These are phyloP conservation scores for Lactarius sanguifluus DNA, from an alignment of 768 basidiomycete species.

Conservation along the genomic window DNA sequence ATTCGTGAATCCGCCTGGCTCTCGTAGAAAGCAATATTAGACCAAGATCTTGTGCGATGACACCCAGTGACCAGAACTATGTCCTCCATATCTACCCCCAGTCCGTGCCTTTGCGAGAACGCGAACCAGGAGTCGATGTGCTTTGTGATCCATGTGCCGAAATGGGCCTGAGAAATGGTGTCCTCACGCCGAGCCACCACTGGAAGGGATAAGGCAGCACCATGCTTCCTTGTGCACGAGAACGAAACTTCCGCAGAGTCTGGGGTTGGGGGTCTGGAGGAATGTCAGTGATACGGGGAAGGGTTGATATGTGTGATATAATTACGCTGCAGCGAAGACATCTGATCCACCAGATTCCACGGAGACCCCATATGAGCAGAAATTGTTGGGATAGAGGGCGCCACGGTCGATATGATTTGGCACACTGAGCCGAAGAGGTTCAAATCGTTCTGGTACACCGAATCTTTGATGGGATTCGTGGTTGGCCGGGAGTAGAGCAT, in stretches of 20 bases:
- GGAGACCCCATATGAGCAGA: background rate
- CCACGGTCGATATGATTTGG: background rate
- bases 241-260: background rate
- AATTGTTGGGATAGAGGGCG: background rate
- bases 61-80: background rate
- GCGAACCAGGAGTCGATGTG: background rate
- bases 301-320: background rate
- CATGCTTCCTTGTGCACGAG: background rate
- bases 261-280: background rate
- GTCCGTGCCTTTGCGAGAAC: background rate
- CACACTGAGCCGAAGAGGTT: background rate
- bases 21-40: background rate
- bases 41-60: background rate
- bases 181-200: background rate
- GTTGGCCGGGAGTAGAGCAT: background rate
- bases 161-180: background rate
- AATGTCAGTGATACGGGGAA: background rate
- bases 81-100: background rate
- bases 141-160: background rate
- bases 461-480: background rate
- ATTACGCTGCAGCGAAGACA: background rate
- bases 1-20: background rate
- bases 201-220: background rate
- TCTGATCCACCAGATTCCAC: background rate
- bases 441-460: background rate